phyloP scores from a whole-genome alignment of 257 asterid species.

The Phtheirospermum japonicum region DNA sequence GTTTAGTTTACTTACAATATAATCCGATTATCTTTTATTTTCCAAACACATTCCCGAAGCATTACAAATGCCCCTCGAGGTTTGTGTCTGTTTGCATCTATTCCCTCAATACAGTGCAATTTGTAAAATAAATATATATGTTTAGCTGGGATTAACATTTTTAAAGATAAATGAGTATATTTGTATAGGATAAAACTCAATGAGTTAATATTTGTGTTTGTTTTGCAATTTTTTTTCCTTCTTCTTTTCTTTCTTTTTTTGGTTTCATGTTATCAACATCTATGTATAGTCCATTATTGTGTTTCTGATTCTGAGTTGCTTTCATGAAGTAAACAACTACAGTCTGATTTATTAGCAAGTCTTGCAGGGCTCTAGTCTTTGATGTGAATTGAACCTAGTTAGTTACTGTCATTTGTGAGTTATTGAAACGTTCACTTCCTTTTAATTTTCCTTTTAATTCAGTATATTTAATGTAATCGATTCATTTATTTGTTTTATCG shows the following conservation, averaged over 20 bases:
- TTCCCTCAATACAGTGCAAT: background rate
- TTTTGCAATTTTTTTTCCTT: background rate
- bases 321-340: background rate
- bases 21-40: background rate
- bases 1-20: background rate
- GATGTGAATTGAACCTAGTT: background rate
- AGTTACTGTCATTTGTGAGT: background rate
- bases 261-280: background rate
- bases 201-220: background rate
- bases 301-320: background rate
- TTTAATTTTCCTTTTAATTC: constrained; percentile 14
- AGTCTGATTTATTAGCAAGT: background rate
- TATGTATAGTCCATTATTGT: background rate
- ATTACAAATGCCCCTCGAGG: background rate
- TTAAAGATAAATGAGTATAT: background rate
- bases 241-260: background rate
- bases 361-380: constrained; percentile 7
- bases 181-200: background rate
- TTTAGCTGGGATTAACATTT: background rate
- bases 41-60: background rate
- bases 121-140: background rate
- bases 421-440: constrained; percentile 11
- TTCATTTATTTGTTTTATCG: no score
- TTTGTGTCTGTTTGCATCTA: background rate
- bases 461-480: background rate